These are phyloP conservation scores for Scorias spongiosa DNA, from an alignment of 2,329 filamentous ascomycete species.

Conservation along the genomic window DNA sequence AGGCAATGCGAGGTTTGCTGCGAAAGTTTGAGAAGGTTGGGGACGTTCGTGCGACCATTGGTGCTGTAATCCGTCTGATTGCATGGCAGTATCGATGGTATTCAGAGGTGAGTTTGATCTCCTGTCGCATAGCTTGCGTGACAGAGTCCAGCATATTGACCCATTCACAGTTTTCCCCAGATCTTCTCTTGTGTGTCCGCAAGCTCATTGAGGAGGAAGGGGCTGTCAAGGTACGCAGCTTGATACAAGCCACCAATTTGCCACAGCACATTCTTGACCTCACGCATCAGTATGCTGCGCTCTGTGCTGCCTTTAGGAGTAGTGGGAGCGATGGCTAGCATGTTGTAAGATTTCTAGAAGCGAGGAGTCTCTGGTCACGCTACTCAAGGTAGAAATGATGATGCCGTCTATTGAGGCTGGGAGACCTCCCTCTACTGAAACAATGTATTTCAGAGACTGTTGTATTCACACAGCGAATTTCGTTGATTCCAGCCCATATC, in stretches of 20 bases:
- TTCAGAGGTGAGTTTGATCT: slow-evolving; percentile 51
- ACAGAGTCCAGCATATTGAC: slow-evolving; percentile 1
- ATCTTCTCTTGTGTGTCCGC: slow-evolving; percentile 73
- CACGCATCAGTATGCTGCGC: slow-evolving; percentile 87
- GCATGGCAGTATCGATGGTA: slow-evolving; percentile 99
- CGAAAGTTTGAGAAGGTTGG: slow-evolving; percentile 62
- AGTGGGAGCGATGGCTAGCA: slow-evolving; percentile 69
- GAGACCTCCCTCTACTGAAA: too few species aligned
- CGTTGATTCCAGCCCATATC: too few species aligned
- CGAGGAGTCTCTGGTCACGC: too few species aligned
- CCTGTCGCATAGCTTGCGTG: not conserved
- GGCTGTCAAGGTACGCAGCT: slow-evolving; percentile 90
- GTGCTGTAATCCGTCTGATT: slow-evolving; percentile 75
- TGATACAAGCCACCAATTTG: slow-evolving; percentile 88
- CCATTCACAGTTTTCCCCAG: slow-evolving; percentile 62
- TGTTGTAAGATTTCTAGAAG: slow-evolving; percentile 4
- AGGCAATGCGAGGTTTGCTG: slow-evolving; percentile 74
- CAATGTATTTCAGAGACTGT: too few species aligned
- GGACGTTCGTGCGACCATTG: slow-evolving; percentile 67
- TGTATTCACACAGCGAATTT: too few species aligned
- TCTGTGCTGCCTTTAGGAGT: slow-evolving; percentile 91
- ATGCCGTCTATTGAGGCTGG: too few species aligned
- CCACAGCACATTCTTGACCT: slow-evolving; percentile 86
- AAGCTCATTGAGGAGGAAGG: slow-evolving; percentile 95
- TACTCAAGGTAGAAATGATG: too few species aligned